Evolutionary conservation across 2,329 filamentous ascomycete genomes (phyloP), one percentile per base, ranked within the genome.

Genomic region (Epichloe aotearoae): DNA sequence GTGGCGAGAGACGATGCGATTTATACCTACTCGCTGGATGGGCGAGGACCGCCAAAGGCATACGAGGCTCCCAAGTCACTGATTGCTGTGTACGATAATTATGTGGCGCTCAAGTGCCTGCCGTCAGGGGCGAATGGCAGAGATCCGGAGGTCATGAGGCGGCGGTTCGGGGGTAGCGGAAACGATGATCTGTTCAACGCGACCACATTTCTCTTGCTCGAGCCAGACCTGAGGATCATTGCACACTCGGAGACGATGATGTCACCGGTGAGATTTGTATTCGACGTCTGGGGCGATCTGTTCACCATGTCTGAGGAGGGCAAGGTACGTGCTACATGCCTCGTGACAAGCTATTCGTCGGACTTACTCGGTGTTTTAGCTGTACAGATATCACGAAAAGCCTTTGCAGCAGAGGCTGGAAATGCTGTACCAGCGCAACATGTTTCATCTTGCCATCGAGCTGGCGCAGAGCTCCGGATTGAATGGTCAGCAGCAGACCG

Each of bases 1-100:
- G 84, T 98, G n/a, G 93, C 85, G 1, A 76, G 93, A 54, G 88
- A 96, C 58, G 94, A 98, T 75, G 93, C 91, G 7, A 85, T 98
- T 50, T 97, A 97, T 68, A 90, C 88, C 53, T 98, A 97, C 67
- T 86, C 84, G 0, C 70, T 85, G 1, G 86, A 93, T 52, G 91
- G 91, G 0, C 80, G 90, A 53, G 89, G 89, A 0, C 84, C 88
- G 1, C 91, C 88, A 40, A 90, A 87, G 66, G 89, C 89, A 0
- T 97, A 94, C 62, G 91, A 98, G 64, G 86, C 88, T 5, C 82
- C 86, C 6, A 98, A 98, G 70, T 90, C 83, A 58, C 75, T 88
- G 50, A 80, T 96, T 37, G 76, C 80, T 43, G 79, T 86, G 14
- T 93, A 86, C 66, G 81, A 83, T 51, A 86, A 95, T 60, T 97